Evolutionary conservation across 2,329 filamentous ascomycete species (phyloP).

Genomic region (Penicillium verrucosum): DNA sequence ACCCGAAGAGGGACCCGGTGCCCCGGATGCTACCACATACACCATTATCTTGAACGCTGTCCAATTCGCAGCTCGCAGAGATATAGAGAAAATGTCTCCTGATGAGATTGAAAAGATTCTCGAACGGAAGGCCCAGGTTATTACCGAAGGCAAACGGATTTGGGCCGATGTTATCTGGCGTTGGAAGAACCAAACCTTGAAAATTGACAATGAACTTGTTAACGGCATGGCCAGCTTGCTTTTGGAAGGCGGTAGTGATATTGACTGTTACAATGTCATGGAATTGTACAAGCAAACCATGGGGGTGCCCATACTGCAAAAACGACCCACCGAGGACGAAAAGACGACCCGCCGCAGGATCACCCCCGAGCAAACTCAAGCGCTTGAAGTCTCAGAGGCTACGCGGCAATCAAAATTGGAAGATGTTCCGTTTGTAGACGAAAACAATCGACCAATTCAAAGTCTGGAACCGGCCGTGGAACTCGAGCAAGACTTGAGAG

Average conservation of each 20-base stretch:
- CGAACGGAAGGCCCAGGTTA: conserved; percentile 36
- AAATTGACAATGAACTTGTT: conserved; percentile 75
- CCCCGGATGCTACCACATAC: conserved; percentile 72
- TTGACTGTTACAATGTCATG: conserved; percentile 69
- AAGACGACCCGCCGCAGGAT: conserved; percentile 8
- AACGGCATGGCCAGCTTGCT: conserved; percentile 77
- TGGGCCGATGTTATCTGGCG: conserved; percentile 78
- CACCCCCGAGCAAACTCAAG: conserved; percentile 1
- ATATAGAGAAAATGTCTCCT: conserved; percentile 29
- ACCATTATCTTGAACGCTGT: conserved; percentile 79
- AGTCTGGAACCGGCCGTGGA: conserved; percentile 20
- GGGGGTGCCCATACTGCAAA: conserved; percentile 56
- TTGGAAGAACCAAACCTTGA: conserved; percentile 68
- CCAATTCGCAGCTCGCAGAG: conserved; percentile 45
- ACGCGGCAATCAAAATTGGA: conserved; percentile 11
- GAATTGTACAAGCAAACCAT: conserved; percentile 78
- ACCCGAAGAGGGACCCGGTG: conserved; percentile 59
- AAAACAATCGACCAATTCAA: conserved; percentile 14
- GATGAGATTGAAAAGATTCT: conserved; percentile 29
- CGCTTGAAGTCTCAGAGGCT: conserved; percentile 3
- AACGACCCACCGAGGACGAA: conserved; percentile 21
- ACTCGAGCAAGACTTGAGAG: conserved; percentile 4
- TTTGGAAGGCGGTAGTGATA: conserved; percentile 57
- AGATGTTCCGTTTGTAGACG: conserved; percentile 33
- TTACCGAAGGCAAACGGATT: conserved; percentile 67